Conservation (phyloP, 2,329 filamentous ascomycete genomes). For the Scopulariopsis brevicaulis region DNA sequence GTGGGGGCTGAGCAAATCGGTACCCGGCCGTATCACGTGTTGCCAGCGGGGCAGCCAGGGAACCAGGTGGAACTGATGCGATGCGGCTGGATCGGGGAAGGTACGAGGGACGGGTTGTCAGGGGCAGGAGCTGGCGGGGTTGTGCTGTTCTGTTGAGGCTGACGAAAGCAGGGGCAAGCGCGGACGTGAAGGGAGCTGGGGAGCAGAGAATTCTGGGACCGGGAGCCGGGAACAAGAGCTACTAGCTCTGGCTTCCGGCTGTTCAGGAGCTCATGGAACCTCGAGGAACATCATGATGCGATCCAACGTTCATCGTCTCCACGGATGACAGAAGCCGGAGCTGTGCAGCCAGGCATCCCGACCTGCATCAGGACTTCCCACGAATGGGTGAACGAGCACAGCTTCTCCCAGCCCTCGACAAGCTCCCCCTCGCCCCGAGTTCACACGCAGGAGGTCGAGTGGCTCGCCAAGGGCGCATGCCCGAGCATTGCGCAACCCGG, state of each 20-base stretch:
- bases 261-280: not conserved
- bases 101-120: not conserved
- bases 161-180: not conserved
- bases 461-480: not conserved
- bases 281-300: not conserved
- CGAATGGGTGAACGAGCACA: not conserved
- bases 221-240: not conserved
- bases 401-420: not conserved
- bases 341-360: not conserved
- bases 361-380: not conserved
- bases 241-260: not conserved
- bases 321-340: not conserved
- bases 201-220: not conserved
- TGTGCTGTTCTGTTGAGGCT: not conserved
- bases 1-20: slow-evolving; percentile 4
- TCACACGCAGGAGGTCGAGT: not conserved
- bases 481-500: not conserved
- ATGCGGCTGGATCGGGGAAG: not conserved
- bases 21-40: slow-evolving; percentile 2
- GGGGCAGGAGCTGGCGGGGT: not conserved
- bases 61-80: not conserved
- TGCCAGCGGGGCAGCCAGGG: not conserved
- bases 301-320: not conserved
- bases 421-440: not conserved
- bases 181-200: not conserved